A percentile compares a stretch with the other conserved stretches of the same genome.
Evolutionary conservation across 225 moss, liverwort and hornwort species (phyloP).

Genomic region (Pseudisothecium myosuroides): DNA sequence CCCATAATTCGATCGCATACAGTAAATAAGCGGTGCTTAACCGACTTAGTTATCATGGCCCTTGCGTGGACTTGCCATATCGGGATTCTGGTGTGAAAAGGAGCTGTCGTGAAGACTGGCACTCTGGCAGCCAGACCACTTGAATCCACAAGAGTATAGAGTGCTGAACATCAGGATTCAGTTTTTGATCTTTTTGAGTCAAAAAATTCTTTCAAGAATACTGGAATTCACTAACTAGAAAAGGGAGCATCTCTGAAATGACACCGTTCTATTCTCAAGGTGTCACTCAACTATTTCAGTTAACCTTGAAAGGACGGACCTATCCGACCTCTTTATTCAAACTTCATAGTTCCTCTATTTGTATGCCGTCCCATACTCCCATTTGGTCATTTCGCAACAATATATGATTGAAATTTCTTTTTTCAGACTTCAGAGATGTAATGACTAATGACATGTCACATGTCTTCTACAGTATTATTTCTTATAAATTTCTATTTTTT

Average conservation of each 20-base stretch:
- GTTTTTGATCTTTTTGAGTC: neutral
- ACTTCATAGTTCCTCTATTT: neutral
- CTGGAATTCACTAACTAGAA: neutral
- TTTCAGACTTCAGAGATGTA: neutral
- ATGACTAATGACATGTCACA: too few relatives aligned
- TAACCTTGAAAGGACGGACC: neutral
- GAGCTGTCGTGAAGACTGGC: neutral
- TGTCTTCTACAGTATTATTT: too few relatives aligned
- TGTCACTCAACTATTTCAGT: neutral
- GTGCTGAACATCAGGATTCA: neutral
- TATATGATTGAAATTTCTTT: neutral
- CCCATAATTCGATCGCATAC: neutral
- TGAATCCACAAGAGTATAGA: neutral
- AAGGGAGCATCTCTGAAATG: neutral
- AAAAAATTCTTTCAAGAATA: neutral
- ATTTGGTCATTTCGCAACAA: neutral
- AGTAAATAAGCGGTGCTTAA: neutral
- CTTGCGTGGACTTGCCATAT: neutral
- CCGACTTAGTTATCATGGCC: neutral
- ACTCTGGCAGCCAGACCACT: too few relatives aligned
- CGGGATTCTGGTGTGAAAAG: neutral
- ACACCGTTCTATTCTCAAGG: neutral
- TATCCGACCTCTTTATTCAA: neutral
- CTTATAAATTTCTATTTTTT: neutral
- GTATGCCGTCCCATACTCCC: neutral